Conservation (phyloP, 2,329 filamentous ascomycete species). For the Davidsoniella eucalypti region DNA sequence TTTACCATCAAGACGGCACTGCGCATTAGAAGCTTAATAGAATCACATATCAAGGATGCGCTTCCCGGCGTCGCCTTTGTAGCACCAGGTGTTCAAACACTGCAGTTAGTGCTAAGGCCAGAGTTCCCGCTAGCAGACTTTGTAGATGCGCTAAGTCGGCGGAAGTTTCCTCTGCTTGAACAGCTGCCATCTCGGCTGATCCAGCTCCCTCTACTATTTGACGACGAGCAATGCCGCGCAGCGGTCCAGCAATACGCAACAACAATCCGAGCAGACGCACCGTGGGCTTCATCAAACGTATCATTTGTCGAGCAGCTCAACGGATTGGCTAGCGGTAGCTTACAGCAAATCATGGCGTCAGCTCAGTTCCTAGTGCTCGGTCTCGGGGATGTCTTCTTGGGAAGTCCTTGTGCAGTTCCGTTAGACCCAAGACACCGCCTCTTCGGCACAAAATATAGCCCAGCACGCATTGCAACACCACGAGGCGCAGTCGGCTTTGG, state of each 20-base stretch:
- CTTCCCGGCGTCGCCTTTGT: conserved; percentile 20
- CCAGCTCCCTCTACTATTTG: conserved; percentile 23
- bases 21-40: conserved; percentile 21
- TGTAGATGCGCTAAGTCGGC: conserved; percentile 13
- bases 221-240: conserved; percentile 25
- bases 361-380: conserved; percentile 23
- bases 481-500: conserved; percentile 22
- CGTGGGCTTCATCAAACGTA: conserved; percentile 46
- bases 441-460: conserved; percentile 24
- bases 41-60: conserved; percentile 17
- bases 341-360: conserved; percentile 19
- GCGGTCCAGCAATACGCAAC: conserved; percentile 44
- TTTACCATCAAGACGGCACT: conserved; percentile 21
- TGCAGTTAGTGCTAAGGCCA: conserved; percentile 19
- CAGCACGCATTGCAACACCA: conserved; percentile 23
- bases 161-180: conserved; percentile 2
- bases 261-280: conserved; percentile 42
- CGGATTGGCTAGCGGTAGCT: conserved; percentile 16
- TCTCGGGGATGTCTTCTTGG: conserved; percentile 25
- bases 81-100: conserved; percentile 21
- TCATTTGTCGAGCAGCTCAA: conserved; percentile 30
- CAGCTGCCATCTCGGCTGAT: conserved; percentile 19
- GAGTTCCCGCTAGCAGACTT: conserved; percentile 15
- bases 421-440: conserved; percentile 21
- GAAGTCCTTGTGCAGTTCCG: conserved; percentile 22